Evolutionary conservation across 768 basidiomycete genomes (phyloP).

Genomic region (Ramaria rubella): DNA sequence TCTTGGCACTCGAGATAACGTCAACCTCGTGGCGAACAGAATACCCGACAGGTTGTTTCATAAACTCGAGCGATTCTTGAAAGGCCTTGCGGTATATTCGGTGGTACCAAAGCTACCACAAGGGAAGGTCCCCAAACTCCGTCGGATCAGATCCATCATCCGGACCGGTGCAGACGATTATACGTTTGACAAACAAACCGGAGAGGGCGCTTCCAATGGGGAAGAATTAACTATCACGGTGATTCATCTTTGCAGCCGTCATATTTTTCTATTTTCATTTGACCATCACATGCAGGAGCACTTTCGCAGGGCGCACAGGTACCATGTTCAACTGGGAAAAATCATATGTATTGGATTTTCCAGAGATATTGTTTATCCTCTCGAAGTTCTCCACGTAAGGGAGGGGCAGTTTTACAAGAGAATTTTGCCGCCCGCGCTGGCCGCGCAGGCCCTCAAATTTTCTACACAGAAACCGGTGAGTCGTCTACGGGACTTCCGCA

Average conservation of each 20-base stretch:
- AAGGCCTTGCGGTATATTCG: neutral
- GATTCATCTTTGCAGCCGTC: too few species aligned
- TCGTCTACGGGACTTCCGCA: too few species aligned
- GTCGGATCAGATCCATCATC: neutral
- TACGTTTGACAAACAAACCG: neutral
- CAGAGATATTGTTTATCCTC: neutral
- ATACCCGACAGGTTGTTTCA: neutral
- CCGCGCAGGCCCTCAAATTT: too few species aligned
- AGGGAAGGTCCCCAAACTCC: neutral
- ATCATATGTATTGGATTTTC: neutral
- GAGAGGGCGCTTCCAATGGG: neutral
- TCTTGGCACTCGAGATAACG: neutral
- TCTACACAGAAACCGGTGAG: neutral
- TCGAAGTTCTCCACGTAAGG: neutral
- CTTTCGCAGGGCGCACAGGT: neutral
- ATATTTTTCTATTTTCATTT: too few species aligned
- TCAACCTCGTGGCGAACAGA: neutral
- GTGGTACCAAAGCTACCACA: neutral
- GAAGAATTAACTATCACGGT: neutral
- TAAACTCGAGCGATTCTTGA: neutral
- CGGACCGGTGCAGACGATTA: neutral
- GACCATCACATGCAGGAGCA: neutral
- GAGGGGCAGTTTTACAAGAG: conserved; percentile 3
- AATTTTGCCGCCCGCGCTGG: neutral
- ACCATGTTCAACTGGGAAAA: neutral